Conservation (phyloP, 257 asterid species). For the Striga asiatica region DNA sequence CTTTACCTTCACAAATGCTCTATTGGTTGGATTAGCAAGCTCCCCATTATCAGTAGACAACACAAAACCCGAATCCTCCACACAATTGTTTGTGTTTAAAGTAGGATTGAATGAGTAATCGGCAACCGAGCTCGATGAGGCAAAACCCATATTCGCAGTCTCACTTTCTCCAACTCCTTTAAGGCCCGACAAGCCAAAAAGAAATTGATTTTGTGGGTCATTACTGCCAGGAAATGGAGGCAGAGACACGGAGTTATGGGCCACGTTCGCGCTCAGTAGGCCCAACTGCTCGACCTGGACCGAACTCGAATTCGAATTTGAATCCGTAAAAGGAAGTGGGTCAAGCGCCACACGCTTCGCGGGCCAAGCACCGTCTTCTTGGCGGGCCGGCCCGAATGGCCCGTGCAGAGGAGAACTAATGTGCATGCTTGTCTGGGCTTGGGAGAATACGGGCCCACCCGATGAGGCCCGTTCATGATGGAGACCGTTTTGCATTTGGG, state of each 20-base stretch:
- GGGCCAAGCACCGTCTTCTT: slow-evolving; percentile 50
- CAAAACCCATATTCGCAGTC: slow-evolving; percentile 25
- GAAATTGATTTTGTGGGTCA: slow-evolving; percentile 52
- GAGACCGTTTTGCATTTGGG: slow-evolving; percentile 27
- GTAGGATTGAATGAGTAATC: slow-evolving; percentile 37
- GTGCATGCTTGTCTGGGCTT: slow-evolving; percentile 25
- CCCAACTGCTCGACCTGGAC: slow-evolving; percentile 27
- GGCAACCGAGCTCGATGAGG: slow-evolving; percentile 40
- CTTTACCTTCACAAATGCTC: slow-evolving; percentile 60
- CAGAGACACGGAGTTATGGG: slow-evolving; percentile 34
- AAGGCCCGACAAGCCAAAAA: slow-evolving; percentile 41
- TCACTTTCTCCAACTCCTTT: slow-evolving; percentile 45
- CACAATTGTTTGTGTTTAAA: slow-evolving; percentile 30
- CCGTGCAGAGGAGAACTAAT: slow-evolving; percentile 42
- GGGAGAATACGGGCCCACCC: slow-evolving; percentile 16
- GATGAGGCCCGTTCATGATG: slow-evolving; percentile 14
- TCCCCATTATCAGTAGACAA: slow-evolving; percentile 32
- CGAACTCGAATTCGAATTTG: slow-evolving; percentile 12
- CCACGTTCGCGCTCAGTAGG: slow-evolving; percentile 15
- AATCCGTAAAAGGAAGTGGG: slow-evolving; percentile 27
- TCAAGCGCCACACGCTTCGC: slow-evolving; percentile 54
- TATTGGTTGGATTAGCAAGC: slow-evolving; percentile 30
- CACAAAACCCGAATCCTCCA: slow-evolving; percentile 39
- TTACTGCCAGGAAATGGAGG: slow-evolving; percentile 65
- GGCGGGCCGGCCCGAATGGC: slow-evolving; percentile 34